Conservation (phyloP, 768 basidiomycete species). For the Cystobasidiopsis lactophilus region DNA sequence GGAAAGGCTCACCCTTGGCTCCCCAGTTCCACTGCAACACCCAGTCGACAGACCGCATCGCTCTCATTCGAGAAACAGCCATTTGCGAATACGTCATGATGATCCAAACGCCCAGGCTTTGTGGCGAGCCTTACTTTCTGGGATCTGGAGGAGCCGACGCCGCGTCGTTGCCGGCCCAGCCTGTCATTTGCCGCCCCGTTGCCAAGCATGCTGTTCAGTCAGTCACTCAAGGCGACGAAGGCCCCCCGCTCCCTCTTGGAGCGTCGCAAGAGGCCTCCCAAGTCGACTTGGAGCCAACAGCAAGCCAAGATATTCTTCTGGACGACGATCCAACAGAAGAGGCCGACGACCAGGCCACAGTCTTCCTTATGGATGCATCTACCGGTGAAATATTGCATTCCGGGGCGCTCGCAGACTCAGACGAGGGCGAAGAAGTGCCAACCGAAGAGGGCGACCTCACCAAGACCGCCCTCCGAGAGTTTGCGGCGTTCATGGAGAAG, state of each 20-base stretch:
- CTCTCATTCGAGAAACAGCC: conserved; percentile 19
- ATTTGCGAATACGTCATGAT: conserved; percentile 88
- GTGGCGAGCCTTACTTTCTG: conserved; percentile 66
- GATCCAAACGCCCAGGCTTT: conserved; percentile 82
- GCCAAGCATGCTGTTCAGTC: too few relatives aligned
- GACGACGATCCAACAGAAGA: too few relatives aligned
- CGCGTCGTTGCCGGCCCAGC: not conserved
- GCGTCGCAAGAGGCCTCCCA: too few relatives aligned
- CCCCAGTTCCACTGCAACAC: conserved; percentile 20
- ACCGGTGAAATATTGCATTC: too few relatives aligned
- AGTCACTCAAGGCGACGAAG: too few relatives aligned
- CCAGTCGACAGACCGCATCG: conserved; percentile 18
- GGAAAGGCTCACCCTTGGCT: conserved; percentile 2
- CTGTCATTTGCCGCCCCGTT: not conserved
- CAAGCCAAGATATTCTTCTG: too few relatives aligned
- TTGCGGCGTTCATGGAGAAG: not conserved
- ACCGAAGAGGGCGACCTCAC: not conserved
- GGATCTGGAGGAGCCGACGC: not conserved
- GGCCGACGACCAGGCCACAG: too few relatives aligned
- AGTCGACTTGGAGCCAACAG: too few relatives aligned
- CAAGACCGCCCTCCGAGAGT: not conserved
- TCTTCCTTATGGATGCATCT: too few relatives aligned
- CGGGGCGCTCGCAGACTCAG: too few relatives aligned
- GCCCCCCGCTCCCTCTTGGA: too few relatives aligned
- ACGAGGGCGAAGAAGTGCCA: not conserved